A percentile compares a stretch with the other conserved stretches of the same genome.
These are phyloP conservation scores for Arachis stenosperma DNA, from an alignment of 306 rosid genomes.

Conservation along the genomic window DNA sequence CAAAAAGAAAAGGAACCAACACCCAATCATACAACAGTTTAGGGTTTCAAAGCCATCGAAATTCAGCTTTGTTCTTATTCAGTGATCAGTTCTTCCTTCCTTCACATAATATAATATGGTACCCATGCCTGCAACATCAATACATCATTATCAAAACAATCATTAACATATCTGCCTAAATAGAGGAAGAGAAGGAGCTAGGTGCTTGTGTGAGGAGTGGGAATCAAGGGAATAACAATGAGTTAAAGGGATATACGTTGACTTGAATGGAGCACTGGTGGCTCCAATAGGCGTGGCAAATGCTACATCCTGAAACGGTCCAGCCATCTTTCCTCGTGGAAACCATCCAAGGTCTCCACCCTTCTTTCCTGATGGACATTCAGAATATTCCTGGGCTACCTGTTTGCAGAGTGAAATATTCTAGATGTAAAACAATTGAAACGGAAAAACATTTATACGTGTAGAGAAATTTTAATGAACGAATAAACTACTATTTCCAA, in stretches of 20 bases:
- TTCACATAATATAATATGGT: conserved; percentile 85
- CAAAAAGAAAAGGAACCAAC: conserved; percentile 29
- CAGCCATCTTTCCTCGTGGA: conserved; percentile 99
- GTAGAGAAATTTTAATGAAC: neutral
- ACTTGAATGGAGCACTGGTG: conserved; percentile 90
- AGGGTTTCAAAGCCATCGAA: conserved; percentile 34
- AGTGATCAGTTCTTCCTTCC: conserved; percentile 83
- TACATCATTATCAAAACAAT: conserved; percentile 31
- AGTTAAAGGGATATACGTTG: conserved; percentile 61
- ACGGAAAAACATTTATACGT: neutral
- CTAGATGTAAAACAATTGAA: conserved; percentile 15
- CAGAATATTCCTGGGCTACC: conserved; percentile 92
- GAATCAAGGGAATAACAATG: conserved; percentile 6
- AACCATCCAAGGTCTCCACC: conserved; percentile 99
- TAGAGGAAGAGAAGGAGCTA: conserved; percentile 17
- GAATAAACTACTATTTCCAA: neutral
- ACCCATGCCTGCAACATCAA: conserved; percentile 81
- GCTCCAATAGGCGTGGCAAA: conserved; percentile 78
- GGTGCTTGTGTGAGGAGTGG: conserved; percentile 14
- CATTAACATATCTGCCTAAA: conserved; percentile 13
- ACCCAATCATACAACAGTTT: conserved; percentile 6
- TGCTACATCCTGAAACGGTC: conserved; percentile 97
- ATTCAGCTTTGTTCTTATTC: conserved; percentile 30
- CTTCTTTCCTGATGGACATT: conserved; percentile 97
- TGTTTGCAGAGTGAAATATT: conserved; percentile 39